Percentiles rank a stretch among this genome's conserved stretches.
Conservation (phyloP, 257 asterid genomes). For the Solanum pimpinellifolium region DNA sequence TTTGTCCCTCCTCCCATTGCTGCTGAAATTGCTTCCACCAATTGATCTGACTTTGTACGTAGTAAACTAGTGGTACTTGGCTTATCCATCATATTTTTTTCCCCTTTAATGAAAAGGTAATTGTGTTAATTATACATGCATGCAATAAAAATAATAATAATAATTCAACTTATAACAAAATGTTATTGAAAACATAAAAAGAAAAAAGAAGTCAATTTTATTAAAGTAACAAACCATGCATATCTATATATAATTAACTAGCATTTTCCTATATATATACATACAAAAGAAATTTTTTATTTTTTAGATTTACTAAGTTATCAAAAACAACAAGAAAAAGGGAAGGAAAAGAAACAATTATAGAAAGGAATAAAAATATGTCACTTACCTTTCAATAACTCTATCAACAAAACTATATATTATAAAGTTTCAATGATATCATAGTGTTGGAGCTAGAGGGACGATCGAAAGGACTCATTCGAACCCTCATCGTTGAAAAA, state of each 20-base stretch:
- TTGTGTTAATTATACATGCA: neutral
- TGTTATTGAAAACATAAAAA: neutral
- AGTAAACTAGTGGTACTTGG: conserved; percentile 26
- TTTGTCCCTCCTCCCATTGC: conserved; percentile 47
- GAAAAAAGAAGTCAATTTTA: neutral
- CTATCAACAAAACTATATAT: neutral
- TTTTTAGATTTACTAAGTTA: too few relatives aligned
- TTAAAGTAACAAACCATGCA: neutral
- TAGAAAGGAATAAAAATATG: neutral
- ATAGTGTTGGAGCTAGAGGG: too few relatives aligned
- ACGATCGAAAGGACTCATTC: too few relatives aligned
- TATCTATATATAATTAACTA: neutral
- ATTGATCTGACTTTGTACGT: conserved; percentile 86
- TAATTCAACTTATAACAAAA: neutral
- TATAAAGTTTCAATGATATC: neutral
- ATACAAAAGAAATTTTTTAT: neutral
- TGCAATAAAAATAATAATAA: neutral
- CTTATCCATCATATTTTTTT: conserved; percentile 26
- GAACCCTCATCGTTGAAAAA: rapidly evolving
- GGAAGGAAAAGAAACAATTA: neutral
- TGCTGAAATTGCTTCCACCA: conserved; percentile 65
- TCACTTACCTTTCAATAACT: neutral
- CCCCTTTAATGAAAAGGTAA: neutral
- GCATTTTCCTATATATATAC: neutral
- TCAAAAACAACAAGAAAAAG: neutral